Conservation (phyloP, 2,329 filamentous ascomycete genomes). For the Clonostachys chloroleuca region DNA sequence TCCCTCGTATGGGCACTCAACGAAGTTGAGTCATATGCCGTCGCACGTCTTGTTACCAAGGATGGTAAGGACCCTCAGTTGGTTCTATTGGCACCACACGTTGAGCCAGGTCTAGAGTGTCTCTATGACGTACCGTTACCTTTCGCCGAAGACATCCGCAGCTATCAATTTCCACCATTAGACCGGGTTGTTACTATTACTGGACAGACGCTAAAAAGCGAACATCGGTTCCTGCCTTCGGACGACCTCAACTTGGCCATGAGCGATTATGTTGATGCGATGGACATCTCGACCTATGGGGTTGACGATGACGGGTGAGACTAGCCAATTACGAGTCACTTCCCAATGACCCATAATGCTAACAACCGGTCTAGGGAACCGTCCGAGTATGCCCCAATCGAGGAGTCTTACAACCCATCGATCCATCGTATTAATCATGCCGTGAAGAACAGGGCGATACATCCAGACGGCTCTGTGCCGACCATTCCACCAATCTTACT, state of each 20-base stretch:
- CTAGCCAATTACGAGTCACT: neutral
- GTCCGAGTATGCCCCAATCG: constrained; percentile 69
- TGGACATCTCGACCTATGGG: constrained; percentile 75
- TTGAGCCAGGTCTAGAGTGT: constrained; percentile 77
- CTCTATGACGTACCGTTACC: constrained; percentile 87
- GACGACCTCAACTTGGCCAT: constrained; percentile 74
- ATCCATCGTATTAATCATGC: constrained; percentile 89
- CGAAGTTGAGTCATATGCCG: constrained; percentile 79
- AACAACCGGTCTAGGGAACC: constrained; percentile 24
- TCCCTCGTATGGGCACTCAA: constrained; percentile 84
- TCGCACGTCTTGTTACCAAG: constrained; percentile 82
- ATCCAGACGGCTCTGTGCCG: constrained; percentile 61
- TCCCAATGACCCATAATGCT: constrained; percentile 3
- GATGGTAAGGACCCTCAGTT: constrained; percentile 75
- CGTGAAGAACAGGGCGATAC: constrained; percentile 75
- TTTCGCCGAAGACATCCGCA: constrained; percentile 86
- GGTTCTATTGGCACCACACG: constrained; percentile 72
- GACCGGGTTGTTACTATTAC: constrained; percentile 85
- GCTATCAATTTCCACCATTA: constrained; percentile 87
- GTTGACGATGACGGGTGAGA: constrained; percentile 71
- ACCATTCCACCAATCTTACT: constrained; percentile 60
- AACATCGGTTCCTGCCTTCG: constrained; percentile 79
- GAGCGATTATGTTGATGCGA: constrained; percentile 86
- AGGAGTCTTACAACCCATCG: constrained; percentile 78
- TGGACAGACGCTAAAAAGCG: constrained; percentile 65